phyloP scores from a whole-genome alignment of 2,329 filamentous ascomycete genomes.

The Hawksworthiomyces lignivorus region DNA sequence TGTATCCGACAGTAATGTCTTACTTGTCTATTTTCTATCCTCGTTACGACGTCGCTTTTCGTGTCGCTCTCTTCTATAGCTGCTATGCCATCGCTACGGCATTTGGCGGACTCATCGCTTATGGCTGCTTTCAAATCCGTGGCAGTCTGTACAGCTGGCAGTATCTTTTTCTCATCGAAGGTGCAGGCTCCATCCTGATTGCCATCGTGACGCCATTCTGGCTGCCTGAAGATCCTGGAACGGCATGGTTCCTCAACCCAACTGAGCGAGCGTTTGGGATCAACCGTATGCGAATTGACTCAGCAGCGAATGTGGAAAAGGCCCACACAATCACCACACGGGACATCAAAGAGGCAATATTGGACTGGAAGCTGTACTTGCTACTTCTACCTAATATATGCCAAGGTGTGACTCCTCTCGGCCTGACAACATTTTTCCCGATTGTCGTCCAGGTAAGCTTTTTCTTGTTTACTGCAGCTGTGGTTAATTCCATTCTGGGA shows the following conservation, averaged over 20 bases:
- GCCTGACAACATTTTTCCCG: constrained; percentile 8
- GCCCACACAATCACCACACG: constrained; percentile 2
- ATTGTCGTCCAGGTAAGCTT: constrained; percentile 10
- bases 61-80: constrained; percentile 49
- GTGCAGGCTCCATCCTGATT: constrained; percentile 28
- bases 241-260: constrained; percentile 29
- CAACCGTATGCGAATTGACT: constrained; percentile 6
- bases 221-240: constrained; percentile 17
- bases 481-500: too few relatives aligned
- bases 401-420: constrained; percentile 5
- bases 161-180: constrained; percentile 38
- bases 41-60: constrained; percentile 46
- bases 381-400: constrained; percentile 8
- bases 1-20: constrained; percentile 51
- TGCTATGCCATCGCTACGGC: constrained; percentile 49
- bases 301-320: constrained; percentile 4
- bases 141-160: constrained; percentile 30
- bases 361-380: constrained; percentile 9
- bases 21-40: constrained; percentile 53
- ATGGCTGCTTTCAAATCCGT: constrained; percentile 32
- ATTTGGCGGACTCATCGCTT: constrained; percentile 39
- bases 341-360: constrained; percentile 7
- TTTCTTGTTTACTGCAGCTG: too few relatives aligned
- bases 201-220: constrained; percentile 23
- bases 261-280: constrained; percentile 25